Conservation (phyloP, 768 basidiomycete genomes). For the Leccinellum rugosiceps region DNA sequence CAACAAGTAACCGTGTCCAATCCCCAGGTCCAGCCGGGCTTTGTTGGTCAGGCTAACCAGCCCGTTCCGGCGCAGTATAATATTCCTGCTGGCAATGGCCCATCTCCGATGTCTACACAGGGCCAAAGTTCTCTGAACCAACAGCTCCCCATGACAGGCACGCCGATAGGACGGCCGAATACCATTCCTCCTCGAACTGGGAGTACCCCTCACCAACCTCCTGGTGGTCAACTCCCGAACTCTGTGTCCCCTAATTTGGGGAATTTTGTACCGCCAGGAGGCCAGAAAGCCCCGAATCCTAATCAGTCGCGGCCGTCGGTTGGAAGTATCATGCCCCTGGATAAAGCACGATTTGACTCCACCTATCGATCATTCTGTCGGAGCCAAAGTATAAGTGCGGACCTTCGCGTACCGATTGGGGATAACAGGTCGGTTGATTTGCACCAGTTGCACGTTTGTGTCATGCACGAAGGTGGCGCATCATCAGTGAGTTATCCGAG, state of each 20-base stretch:
- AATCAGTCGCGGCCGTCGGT: constrained; percentile 16
- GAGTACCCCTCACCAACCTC: constrained; percentile 37
- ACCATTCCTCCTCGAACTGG: constrained; percentile 38
- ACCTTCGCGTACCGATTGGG: constrained; percentile 41
- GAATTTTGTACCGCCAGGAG: constrained; percentile 20
- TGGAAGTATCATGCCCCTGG: constrained; percentile 36
- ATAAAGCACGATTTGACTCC: constrained; percentile 50
- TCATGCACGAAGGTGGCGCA: constrained; percentile 57
- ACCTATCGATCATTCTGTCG: constrained; percentile 48
- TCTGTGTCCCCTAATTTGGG: constrained; percentile 35
- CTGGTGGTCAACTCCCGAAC: constrained; percentile 28
- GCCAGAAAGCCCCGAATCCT: constrained; percentile 22
- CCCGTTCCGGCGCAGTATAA: constrained; percentile 15
- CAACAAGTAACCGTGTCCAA: constrained; percentile 13
- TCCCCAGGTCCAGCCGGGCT: constrained; percentile 22
- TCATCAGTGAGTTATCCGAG: constrained; percentile 37
- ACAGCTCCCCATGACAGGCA: constrained; percentile 32
- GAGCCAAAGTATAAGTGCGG: constrained; percentile 39
- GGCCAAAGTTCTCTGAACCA: constrained; percentile 17
- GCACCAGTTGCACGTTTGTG: constrained; percentile 52
- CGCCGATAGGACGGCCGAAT: constrained; percentile 29
- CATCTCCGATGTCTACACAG: constrained; percentile 23
- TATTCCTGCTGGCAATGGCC: constrained; percentile 13
- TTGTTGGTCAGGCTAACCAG: constrained; percentile 15
- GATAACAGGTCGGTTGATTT: constrained; percentile 61